phyloP scores from a whole-genome alignment of 2,329 filamentous ascomycete genomes.

The Aspergillus bombycis region DNA sequence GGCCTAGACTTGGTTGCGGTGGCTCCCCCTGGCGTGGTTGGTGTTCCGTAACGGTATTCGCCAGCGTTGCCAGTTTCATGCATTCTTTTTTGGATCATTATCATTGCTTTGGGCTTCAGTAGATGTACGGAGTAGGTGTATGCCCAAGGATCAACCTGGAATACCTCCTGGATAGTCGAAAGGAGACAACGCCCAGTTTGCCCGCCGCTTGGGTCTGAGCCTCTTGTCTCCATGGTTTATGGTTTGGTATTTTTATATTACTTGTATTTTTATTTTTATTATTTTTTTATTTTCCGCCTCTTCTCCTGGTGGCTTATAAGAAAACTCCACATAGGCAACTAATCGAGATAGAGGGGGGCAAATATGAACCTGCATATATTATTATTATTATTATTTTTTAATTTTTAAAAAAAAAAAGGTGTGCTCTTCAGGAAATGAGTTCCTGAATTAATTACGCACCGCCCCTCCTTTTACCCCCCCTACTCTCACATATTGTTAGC shows the following conservation, averaged over 20 bases:
- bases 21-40: conserved; percentile 13
- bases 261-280: background rate
- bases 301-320: background rate
- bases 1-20: conserved; percentile 5
- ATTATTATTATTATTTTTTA: too few relatives aligned
- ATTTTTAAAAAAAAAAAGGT: too few relatives aligned
- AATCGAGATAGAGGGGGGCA: background rate
- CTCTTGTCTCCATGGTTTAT: background rate
- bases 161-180: background rate
- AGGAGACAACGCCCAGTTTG: background rate
- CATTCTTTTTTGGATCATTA: background rate
- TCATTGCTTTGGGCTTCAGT: background rate
- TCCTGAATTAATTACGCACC: conserved; percentile 9
- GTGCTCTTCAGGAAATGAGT: background rate
- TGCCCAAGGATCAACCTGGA: background rate
- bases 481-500: background rate
- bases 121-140: background rate
- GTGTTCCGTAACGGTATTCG: background rate
- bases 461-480: conserved; percentile 8
- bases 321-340: background rate
- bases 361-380: background rate
- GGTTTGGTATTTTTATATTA: background rate
- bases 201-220: background rate
- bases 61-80: background rate
- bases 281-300: background rate